Base-by-base conservation (phyloP, 1,284 basidiomycete species). In the Calocybe gambosa region DNA sequence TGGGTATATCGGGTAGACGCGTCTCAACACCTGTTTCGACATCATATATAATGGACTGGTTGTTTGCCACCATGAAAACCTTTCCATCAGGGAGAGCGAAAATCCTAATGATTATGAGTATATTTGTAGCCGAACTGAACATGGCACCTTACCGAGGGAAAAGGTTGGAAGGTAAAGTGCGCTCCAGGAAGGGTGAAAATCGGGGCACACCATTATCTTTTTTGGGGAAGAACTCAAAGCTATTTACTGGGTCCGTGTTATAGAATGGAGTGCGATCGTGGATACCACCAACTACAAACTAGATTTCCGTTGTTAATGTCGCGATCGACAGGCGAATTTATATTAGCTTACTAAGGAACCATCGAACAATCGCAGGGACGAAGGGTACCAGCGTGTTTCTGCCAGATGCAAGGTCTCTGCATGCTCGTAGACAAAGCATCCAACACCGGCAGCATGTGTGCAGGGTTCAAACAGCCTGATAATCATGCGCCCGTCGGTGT, bases 211-310 rank as follows among this genome's bases (percentile, higher is more conserved):
- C 70, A 23, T 64, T 61, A 46, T 73, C 70, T 53, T 79, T 78
- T 0, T 68, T 63, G 12, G 76, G 76, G 64, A 74, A 76, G 58
- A 73, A 78, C 55, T 78, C 75, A 54, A 73, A 66, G 21, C 65
- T 72, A 54, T 77, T 77, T 45, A 67, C 72, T 0, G 70, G 66
- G 16, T 69, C 64, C 19, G 57, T 62, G 50, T 70, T 71, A 52
- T 69, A 64, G 55, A 71, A 71, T 4, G 55, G 54, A 8, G 65
- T 63, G n/a, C 53, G 46, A 13, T 60, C 61, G 41, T 67, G 62
- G 7, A 62, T 67, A 1, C 71, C 71, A 18, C 71, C 70, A 12
- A 71, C 60, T 39, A 73, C 62, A 63, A 72, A 65, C 56, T 69
- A 21, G 15, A 16, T 25, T 5, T 16, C 16, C 15, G 39, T 21